Percentiles rank a stretch among this genome's conserved stretches.
Conservation (phyloP, 169 alveolate species). For the Plasmodium gaboni region DNA sequence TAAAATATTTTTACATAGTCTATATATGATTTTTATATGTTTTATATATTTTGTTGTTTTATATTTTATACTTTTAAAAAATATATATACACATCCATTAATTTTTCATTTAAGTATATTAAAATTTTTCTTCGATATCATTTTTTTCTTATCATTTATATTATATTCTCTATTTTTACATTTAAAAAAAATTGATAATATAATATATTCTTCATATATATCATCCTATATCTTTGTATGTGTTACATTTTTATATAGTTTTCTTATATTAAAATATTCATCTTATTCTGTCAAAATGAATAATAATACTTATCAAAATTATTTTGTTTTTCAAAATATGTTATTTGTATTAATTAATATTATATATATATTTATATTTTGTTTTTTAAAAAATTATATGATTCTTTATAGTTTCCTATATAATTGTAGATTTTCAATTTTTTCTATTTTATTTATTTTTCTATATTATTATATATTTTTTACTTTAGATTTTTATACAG, state of each 20-base stretch:
- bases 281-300: background rate
- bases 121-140: constrained; percentile 33
- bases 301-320: background rate
- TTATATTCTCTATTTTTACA: constrained; percentile 24
- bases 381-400: constrained; percentile 58
- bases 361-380: constrained; percentile 25
- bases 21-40: constrained; percentile 43
- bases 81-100: constrained; percentile 5
- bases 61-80: constrained; percentile 20
- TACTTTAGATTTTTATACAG: background rate
- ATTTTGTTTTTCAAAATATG: constrained; percentile 6
- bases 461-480: constrained; percentile 11
- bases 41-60: constrained; percentile 35
- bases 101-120: background rate
- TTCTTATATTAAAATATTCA: constrained; percentile 16
- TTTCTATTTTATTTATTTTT: constrained; percentile 22
- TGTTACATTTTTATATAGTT: constrained; percentile 18
- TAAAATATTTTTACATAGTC: constrained; percentile 24
- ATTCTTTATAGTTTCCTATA: constrained; percentile 50
- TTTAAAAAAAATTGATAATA: constrained; percentile 38
- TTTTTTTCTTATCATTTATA: constrained; percentile 54
- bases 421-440: constrained; percentile 36
- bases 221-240: constrained; percentile 39
- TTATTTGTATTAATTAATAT: constrained; percentile 9
- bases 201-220: constrained; percentile 21